Evolutionary conservation across 2,329 filamentous ascomycete species (phyloP), one percentile per base, ranked within the genome.

Genomic region (Exserohilum rostratum): DNA sequence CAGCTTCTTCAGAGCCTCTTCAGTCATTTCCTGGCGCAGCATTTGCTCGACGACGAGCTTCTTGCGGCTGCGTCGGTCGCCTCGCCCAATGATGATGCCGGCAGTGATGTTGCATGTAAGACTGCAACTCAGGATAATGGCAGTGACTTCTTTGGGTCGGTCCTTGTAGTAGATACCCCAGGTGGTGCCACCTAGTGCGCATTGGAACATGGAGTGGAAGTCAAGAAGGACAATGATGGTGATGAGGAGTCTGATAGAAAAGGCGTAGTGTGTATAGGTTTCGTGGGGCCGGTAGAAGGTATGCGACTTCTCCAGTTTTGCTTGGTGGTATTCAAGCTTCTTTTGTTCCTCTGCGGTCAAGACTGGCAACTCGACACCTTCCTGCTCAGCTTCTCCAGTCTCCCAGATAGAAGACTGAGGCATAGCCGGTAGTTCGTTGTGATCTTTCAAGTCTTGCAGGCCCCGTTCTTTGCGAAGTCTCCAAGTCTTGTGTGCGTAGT

Each of bases 271-370:
- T 0, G 91, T 96, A n/a, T 85, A 81, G 0, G 91, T 96, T 73
- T 96, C 91, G 73, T 95, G 89, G 0, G 91, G 90, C 64, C 92
- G 92, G 80, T 95, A 96, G 75, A 93, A 96, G 5, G 89, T 92
- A 71, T 96, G 91, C 0, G 89, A 91, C 62, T 88, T 90, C 59
- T 89, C 82, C 62, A 95, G 88, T 67, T 93, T 93, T 64, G 80
- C 82, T 67, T 93, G 89, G 67, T 96, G 91, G 69, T 95, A 86
- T 42, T 87, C 81, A 10, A 96, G 81, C 40, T 82, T 84, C 56
- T 82, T 81, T 67, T 92, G 88, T 72, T 95, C 88, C 50, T 82
- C 69, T 2, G 72, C 71, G 0, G 78, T 86, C 3, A 95, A 79
- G 2, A 91, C 88, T 0, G 84, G 84, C 52, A 78, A 81, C 67